Base-by-base conservation (phyloP, 306 rosid species). In the Oxytropis ochrocephala region DNA sequence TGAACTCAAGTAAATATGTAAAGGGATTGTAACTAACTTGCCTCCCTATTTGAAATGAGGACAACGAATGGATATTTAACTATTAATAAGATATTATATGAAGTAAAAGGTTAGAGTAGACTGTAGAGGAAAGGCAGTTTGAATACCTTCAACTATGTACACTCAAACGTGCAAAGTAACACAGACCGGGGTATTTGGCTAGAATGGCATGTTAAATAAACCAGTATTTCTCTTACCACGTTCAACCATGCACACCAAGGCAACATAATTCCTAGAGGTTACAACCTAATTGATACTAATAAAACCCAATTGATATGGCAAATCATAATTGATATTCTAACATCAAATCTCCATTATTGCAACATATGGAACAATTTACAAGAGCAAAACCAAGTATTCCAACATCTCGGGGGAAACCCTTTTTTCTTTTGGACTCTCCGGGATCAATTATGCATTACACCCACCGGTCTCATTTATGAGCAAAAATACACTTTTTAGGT, bases 241-340 rank as follows among this genome's bases (percentile, higher is more conserved):
- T 69, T 42, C 65, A 55, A 42, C 14, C 41, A n/a, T 55, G 30
- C 64, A 14, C 7, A 7, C 11, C 46, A 29, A 29, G 55, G 55
- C 54, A 55, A 59, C 57, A 65, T 27, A 27, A 1, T 60, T 61
- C 51, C 67, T 41, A 18, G 32, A 64, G 38, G 41, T 24, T 53
- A 30, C 47, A 69, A 70, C 56, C 46, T 43, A 56, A 48, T 38
- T 46, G n/a, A n/a, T n/a, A n/a, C n/a, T n/a, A n/a, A n/a, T n/a
- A n/a, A n/a, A n/a, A n/a, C n/a, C n/a, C n/a, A n/a, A n/a, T n/a
- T n/a, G n/a, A n/a, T n/a, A n/a, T n/a, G n/a, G n/a, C n/a, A n/a
- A n/a, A 57, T 60, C 53, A 17, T 18, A 32, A 46, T 44, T 19
- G 27, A 21, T 38, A 8, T 6, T 52, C n/a, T 16, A 18, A 33